Base-by-base conservation (phyloP, 129 eudicot genomes). In the Scalesia atractyloides region DNA sequence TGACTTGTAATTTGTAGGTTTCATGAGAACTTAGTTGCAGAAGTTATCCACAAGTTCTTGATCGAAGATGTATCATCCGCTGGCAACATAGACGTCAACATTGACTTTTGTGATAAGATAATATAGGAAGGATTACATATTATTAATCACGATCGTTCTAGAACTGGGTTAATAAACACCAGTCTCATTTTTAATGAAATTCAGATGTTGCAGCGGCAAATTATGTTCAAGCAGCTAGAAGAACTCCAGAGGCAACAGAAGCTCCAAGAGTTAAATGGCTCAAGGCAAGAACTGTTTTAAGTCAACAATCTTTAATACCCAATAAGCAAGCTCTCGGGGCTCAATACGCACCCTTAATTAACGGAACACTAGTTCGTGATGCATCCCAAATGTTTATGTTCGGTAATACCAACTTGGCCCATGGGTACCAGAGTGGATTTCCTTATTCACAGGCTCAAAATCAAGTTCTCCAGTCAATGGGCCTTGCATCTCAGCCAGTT, bases 131-230 rank as follows among this genome's bases (percentile, higher is more conserved):
- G 12, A 6, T 60, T 66, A 2, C 20, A 51, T 56, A 46, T 39
- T 58, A 60, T 60, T 68, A 22, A 41, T 72, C 17, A 33, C 15
- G 41, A 46, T 48, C 66, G 44, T 69, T 43, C 10, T 1, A 41
- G 46, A 8, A 41, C 2, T 41, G 46, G 37, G 15, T 79, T 61
- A 43, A 20, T 41, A 48, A 69, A 67, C 72, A 86, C 58, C 63
- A 65, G 79, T 69, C 68, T 71, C 76, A 64, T 61, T 62, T 84
- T 61, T 68, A 59, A 58, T 77, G 82, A 89, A 64, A 85, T 74
- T 64, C 84, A 80, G 78, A 87, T 87, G 93, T 81, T 90, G 87
- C 96, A 90, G 82, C 86, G 93, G 73, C 93, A 90, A 59, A 81
- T 87, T 51, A 87, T 90, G 87, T 76, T 83, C 73, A 90, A 87